Evolutionary conservation across 2,329 filamentous ascomycete genomes (phyloP).

Genomic region (Colletotrichum eleusines): DNA sequence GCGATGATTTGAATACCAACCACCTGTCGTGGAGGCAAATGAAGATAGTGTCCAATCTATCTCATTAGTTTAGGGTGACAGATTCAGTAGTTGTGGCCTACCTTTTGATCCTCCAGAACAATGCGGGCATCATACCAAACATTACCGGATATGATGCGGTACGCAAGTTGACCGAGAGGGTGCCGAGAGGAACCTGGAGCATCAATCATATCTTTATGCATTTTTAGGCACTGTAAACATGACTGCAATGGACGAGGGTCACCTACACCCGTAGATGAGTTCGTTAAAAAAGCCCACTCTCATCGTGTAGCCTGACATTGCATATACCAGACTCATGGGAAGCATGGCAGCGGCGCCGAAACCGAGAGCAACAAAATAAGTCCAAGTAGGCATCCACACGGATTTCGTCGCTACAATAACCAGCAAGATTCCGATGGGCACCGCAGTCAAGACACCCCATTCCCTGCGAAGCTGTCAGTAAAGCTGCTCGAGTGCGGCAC

Average conservation of each 20-base stretch:
- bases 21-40: conserved; percentile 68
- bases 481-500: background rate
- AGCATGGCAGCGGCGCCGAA: conserved; percentile 68
- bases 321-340: conserved; percentile 71
- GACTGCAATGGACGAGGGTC: conserved; percentile 58
- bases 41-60: conserved; percentile 74
- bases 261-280: conserved; percentile 62
- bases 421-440: conserved; percentile 51
- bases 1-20: conserved; percentile 59
- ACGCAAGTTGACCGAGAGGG: conserved; percentile 68
- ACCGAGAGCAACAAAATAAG: conserved; percentile 67
- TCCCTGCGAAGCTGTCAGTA: conserved; percentile 11
- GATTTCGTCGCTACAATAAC: conserved; percentile 62
- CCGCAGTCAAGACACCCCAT: conserved; percentile 44
- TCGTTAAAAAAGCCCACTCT: conserved; percentile 71
- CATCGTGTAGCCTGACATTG: conserved; percentile 66
- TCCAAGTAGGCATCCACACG: conserved; percentile 71
- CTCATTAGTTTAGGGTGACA: background rate
- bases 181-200: conserved; percentile 33
- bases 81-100: background rate
- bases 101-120: conserved; percentile 65
- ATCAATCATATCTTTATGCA: conserved; percentile 30
- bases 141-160: conserved; percentile 71
- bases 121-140: conserved; percentile 71
- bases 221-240: conserved; percentile 51